Evolutionary conservation across 106 monocot genomes (phyloP).

Genomic region (Dactylorhiza incarnata): DNA sequence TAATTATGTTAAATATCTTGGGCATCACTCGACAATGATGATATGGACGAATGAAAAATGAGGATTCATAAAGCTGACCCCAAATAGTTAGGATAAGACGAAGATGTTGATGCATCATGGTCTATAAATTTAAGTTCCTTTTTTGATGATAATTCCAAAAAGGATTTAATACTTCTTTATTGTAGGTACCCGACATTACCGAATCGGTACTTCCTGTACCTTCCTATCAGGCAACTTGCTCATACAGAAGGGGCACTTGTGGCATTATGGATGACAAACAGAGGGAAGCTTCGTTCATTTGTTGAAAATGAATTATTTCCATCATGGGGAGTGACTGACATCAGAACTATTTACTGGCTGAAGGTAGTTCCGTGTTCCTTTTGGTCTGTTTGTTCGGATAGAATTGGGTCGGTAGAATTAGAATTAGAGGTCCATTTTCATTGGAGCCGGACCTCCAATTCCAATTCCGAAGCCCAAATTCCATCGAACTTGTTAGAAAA

Average conservation of each 20-base stretch:
- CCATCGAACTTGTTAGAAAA: too few relatives aligned
- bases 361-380: slow-evolving; percentile 37
- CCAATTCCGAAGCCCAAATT: too few relatives aligned
- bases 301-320: slow-evolving; percentile 87
- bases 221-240: slow-evolving; percentile 81
- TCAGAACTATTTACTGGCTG: slow-evolving; percentile 61
- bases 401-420: too few relatives aligned
- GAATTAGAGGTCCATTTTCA: too few relatives aligned
- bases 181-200: slow-evolving; percentile 85
- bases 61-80: too few relatives aligned
- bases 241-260: slow-evolving; percentile 82
- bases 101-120: not conserved
- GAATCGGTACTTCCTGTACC: slow-evolving; percentile 62
- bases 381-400: not conserved
- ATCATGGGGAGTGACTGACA: slow-evolving; percentile 69
- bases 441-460: too few relatives aligned
- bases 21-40: too few relatives aligned
- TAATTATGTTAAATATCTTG: too few relatives aligned
- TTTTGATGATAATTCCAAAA: not conserved
- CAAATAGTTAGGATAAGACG: too few relatives aligned
- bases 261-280: slow-evolving; percentile 84
- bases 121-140: not conserved
- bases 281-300: slow-evolving; percentile 65
- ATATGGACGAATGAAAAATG: too few relatives aligned
- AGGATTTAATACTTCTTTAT: not conserved